Conservation (phyloP, 441 rosid species). For the Breynia disticha region DNA sequence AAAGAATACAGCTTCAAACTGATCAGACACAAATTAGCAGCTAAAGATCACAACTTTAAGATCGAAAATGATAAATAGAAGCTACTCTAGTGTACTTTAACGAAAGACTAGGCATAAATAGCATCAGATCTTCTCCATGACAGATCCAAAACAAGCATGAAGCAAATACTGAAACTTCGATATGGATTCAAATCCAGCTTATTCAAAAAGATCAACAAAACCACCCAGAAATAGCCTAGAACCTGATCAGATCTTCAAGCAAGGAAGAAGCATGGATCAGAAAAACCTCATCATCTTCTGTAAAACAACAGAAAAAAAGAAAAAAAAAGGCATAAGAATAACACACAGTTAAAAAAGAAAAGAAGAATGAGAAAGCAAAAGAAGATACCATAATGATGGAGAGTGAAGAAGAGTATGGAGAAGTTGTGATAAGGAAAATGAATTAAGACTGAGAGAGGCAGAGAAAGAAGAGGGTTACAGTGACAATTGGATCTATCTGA, state of each 20-base stretch:
- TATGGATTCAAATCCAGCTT: slow-evolving; percentile 14
- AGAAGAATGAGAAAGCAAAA: not conserved
- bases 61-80: not conserved
- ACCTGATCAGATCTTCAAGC: slow-evolving; percentile 19
- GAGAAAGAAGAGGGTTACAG: too few species aligned
- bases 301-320: slow-evolving; percentile 3
- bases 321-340: not conserved
- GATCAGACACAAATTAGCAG: not conserved
- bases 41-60: slow-evolving; percentile 17
- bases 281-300: slow-evolving; percentile 12
- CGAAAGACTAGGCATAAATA: not conserved
- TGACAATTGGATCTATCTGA: too few species aligned
- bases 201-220: slow-evolving; percentile 7
- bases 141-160: slow-evolving; percentile 26
- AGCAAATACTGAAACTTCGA: slow-evolving; percentile 9
- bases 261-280: slow-evolving; percentile 7
- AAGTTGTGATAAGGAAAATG: not conserved
- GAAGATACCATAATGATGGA: slow-evolving; percentile 14
- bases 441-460: too few species aligned
- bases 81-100: too few species aligned
- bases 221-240: slow-evolving; percentile 13
- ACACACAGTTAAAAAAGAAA: not conserved
- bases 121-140: slow-evolving; percentile 25
- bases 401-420: slow-evolving; percentile 5
- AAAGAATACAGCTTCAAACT: not conserved